Evolutionary conservation across 345 rosid species (phyloP), one percentile per base, ranked within the genome.

Genomic region (Eucalyptus rudis): DNA sequence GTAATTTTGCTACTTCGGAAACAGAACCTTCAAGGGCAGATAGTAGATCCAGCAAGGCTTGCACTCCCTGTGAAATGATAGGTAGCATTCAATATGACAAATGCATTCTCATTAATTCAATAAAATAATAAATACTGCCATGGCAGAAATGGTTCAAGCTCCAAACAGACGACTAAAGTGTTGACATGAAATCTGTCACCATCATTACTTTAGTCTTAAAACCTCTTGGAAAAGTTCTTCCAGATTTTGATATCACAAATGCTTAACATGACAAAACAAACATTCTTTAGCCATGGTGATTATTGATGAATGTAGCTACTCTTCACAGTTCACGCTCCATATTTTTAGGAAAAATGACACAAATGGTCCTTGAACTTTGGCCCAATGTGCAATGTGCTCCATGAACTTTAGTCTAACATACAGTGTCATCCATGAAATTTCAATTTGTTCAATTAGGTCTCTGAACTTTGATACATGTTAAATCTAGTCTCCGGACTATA

Each of bases 1-100:
- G 92, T 19, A 95, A 86, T 84, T 95, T 95, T 8, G 98, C 98
- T 11, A 98, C 94, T 56, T 97, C 97, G 33, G 99, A 92, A 33
- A 98, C 90, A 91, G 99, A 98, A 83, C 98, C 99, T 25, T 94
- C 97, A 58, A 93, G 94, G 68, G 97, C 98, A 91, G 90, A 91
- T 51, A 97, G 88, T 31, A 98, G 92, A 88, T 98, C 99, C 90
- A 98, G 92, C 87, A 98, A 89, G 85, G 99, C 97, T 94, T 94
- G 97, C 98, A 97, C 95, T 88, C 99, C 99, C 99, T 96, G 90
- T 71, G 84, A 50, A 89, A 86, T 76, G 83, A 36, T 76, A 76
- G 27, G 45, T 36, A 36, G 25, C 45, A 71, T 71, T 71, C 47
- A 71, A 36, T 19, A 19, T 36, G 90, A 50, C 25, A 51, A 54